Evolutionary conservation across 2,329 filamentous ascomycete genomes (phyloP), one percentile per base, ranked within the genome.

Genomic region (Fusarium clavum): DNA sequence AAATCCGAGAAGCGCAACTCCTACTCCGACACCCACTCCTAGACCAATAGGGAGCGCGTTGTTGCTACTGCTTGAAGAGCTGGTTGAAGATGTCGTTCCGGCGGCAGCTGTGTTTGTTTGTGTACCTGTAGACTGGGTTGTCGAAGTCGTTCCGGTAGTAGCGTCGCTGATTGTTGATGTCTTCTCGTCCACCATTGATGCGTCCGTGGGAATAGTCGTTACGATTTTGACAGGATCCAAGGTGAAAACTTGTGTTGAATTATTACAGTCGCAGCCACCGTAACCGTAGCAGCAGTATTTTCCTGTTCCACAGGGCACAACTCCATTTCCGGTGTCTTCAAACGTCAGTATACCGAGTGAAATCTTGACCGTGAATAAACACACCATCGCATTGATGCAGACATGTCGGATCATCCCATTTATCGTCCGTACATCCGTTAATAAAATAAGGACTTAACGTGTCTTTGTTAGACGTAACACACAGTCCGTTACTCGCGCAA

Each of bases 241-340:
- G 7, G 49, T 53, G 13, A 53, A 53, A 5, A 53, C 49, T 38
- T 53, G 49, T 53, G 49, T 53, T 13, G 49, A 53, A 2, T 53
- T 53, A 20, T 53, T 41, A 6, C 49, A 53, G 24, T 53, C 49
- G 34, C 49, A 53, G 3, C 49, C 49, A 2, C 49, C 49, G 13
- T 18, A 53, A 2, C 49, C 49, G 5, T 53, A 53, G 22, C 49
- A 53, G 24, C 49, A 53, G 14, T 20, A 53, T 7, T 53, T 53
- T 10, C 49, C 49, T 9, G 13, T 4, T 29, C 49, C 49, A 3
- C 49, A 53, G 14, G 49, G 32, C 24, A 8, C 10, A 43, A 53
- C 49, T 41, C 49, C 49, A 11, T 53, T 53, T 41, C 49, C 49
- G 0, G 25, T 53, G 22, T 38, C 49, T 43, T n/a, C 12, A 14